Evolutionary conservation across 1,284 basidiomycete genomes (phyloP).

Genomic region (Apiotrichum porosum): DNA sequence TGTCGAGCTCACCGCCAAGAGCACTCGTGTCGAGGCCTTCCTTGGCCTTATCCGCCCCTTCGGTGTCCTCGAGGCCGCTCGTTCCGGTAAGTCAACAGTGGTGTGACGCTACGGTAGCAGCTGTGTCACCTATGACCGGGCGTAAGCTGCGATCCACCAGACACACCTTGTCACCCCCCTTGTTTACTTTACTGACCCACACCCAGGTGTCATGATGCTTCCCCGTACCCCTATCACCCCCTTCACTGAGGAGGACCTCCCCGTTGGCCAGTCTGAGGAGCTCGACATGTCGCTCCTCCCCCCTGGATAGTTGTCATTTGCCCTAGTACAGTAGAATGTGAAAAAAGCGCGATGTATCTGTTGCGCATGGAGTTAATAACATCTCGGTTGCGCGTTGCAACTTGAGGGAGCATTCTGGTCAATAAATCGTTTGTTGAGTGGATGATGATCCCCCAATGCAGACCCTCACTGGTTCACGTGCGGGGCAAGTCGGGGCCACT

Average conservation of each 20-base stretch:
- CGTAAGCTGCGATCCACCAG: neutral
- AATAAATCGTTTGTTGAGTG: too few relatives aligned
- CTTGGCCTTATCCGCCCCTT: conserved; percentile 88
- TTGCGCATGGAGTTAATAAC: too few relatives aligned
- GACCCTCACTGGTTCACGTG: too few relatives aligned
- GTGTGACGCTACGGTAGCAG: neutral
- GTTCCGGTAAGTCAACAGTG: conserved; percentile 63
- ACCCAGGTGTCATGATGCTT: conserved; percentile 86
- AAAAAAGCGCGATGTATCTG: too few relatives aligned
- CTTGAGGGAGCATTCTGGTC: too few relatives aligned
- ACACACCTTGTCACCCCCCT: neutral
- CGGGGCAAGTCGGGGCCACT: too few relatives aligned
- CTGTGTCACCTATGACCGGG: conserved; percentile 1
- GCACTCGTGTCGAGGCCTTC: conserved; percentile 85
- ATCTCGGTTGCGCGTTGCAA: too few relatives aligned
- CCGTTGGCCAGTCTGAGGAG: conserved; percentile 52
- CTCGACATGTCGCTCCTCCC: conserved; percentile 84
- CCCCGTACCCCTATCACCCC: conserved; percentile 80
- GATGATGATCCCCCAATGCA: too few relatives aligned
- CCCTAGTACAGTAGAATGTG: too few relatives aligned
- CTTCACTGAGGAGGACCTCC: conserved; percentile 60
- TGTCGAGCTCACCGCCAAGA: conserved; percentile 92
- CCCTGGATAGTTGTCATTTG: conserved; percentile 83
- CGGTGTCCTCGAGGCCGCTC: conserved; percentile 86
- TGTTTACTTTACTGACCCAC: too few relatives aligned